phyloP scores from a whole-genome alignment of 2,329 filamentous ascomycete species.

The Fusarium verrucosum region DNA sequence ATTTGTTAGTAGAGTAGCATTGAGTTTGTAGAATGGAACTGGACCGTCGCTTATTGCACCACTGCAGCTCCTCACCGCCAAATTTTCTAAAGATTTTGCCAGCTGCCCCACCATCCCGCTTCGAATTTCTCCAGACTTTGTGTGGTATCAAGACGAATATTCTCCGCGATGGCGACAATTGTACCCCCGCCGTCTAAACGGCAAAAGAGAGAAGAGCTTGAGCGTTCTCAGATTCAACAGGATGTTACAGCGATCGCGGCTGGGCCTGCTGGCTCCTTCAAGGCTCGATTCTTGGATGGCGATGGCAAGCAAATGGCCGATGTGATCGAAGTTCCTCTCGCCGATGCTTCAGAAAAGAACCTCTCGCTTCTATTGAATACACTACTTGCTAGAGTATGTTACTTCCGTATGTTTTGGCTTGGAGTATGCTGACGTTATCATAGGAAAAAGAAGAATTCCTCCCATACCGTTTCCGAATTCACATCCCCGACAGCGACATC shows the following conservation, averaged over 20 bases:
- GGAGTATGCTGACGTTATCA: slow-evolving; percentile 1
- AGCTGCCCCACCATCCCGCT: slow-evolving; percentile 43
- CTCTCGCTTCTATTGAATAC: slow-evolving; percentile 88
- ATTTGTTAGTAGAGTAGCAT: slow-evolving; percentile 30
- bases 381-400: slow-evolving; percentile 75
- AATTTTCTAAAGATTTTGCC: slow-evolving; percentile 47
- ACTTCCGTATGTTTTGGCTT: not conserved
- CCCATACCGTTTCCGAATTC: slow-evolving; percentile 70
- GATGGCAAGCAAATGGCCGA: slow-evolving; percentile 76
- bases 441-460: slow-evolving; percentile 66
- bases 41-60: slow-evolving; percentile 5
- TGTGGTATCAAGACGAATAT: slow-evolving; percentile 4
- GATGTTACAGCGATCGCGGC: slow-evolving; percentile 72
- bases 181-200: slow-evolving; percentile 88
- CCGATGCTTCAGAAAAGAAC: slow-evolving; percentile 88
- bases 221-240: slow-evolving; percentile 77
- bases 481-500: slow-evolving; percentile 62
- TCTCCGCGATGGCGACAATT: slow-evolving; percentile 75
- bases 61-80: slow-evolving; percentile 44
- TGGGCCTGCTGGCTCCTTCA: slow-evolving; percentile 77
- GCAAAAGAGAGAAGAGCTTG: slow-evolving; percentile 78
- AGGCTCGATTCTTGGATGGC: slow-evolving; percentile 88
- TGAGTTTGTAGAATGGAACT: not conserved
- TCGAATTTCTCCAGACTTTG: slow-evolving; percentile 20
- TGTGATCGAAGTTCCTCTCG: slow-evolving; percentile 78